Evolutionary conservation across 371 early-diverging fungal species (phyloP), one percentile per base, ranked within the genome.

Genomic region (Haplosporangium sp.): DNA sequence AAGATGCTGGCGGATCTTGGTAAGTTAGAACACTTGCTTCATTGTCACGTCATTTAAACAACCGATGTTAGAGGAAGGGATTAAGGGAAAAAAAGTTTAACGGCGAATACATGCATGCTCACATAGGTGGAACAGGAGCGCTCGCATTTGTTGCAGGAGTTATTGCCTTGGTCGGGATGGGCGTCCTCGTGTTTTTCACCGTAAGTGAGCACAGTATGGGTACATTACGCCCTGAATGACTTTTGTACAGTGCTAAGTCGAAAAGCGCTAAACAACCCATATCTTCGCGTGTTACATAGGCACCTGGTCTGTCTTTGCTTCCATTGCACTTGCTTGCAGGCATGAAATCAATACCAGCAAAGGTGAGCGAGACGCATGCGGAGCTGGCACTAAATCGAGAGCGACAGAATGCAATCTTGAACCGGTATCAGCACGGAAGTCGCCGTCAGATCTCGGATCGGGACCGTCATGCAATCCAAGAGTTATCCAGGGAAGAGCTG

Each of bases 141-240:
- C 23, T 80, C 14, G 66, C 69, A 16, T 80, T 80, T 67, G 69
- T 80, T 9, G 67, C 67, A 0, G 80, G 80, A 5, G 80, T 80
- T 6, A 14, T 80, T 23, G 52, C 69, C 16, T 55, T 80, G 12
- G 18, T 65, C 4, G 80, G 80, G 45, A 80, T 80, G 80, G 62
- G 60, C 16, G 63, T 80, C 40, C 67, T 80, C n/a, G 70, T 80
- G 29, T 80, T 68, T 47, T 73, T 73, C 54, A 66, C 73, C 38
- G 80, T 79, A 69, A 42, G 79, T 52, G 6, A 16, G 18, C 37
- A 45, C 42, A 16, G 40, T 48, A 2, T 8, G 29, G 29, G 29
- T 29, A 29, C 29, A 29, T 29, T 29, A 29, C 29, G 29, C 29
- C 29, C 29, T 4, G 29, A 29, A 29, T 29, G 4, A 29, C 29